phyloP scores from a whole-genome alignment of 495 filamentous ascomycete species.

The Neurospora cerealis region DNA sequence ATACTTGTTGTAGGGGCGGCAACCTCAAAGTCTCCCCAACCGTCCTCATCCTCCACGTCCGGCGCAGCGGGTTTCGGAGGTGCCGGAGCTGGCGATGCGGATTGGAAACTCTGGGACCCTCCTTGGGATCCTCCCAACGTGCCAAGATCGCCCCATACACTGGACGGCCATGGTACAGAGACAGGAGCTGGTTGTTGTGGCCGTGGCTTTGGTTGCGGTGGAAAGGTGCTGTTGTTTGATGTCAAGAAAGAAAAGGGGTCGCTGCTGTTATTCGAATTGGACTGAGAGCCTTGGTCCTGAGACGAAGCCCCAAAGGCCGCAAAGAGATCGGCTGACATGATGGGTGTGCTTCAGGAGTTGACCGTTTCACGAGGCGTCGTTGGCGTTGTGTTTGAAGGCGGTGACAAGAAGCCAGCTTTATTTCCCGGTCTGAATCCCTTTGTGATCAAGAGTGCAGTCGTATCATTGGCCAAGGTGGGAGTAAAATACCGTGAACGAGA shows the following conservation, averaged over 20 bases:
- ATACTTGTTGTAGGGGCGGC: slow-evolving; percentile 18
- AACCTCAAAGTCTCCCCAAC: slow-evolving; percentile 68
- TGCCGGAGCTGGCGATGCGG: background rate
- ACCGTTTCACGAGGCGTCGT: background rate
- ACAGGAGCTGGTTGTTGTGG: slow-evolving; percentile 6
- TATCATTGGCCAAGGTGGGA: too few relatives aligned
- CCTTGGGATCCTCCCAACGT: slow-evolving; percentile 6
- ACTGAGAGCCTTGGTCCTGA: slow-evolving; percentile 15
- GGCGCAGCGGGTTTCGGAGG: slow-evolving; percentile 2
- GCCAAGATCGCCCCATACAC: slow-evolving; percentile 12
- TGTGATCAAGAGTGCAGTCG: background rate
- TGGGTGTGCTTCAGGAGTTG: background rate
- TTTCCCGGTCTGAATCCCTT: background rate
- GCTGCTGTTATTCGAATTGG: slow-evolving; percentile 5
- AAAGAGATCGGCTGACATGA: slow-evolving; percentile 68
- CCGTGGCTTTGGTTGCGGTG: slow-evolving; percentile 9
- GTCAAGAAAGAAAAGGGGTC: slow-evolving; percentile 18
- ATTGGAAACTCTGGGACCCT: background rate
- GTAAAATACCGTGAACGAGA: too few relatives aligned
- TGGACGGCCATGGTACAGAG: slow-evolving; percentile 7
- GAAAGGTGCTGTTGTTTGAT: background rate
- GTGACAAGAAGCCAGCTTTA: background rate
- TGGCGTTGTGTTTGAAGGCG: background rate
- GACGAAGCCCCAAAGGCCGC: slow-evolving; percentile 53
- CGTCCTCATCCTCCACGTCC: slow-evolving; percentile 48